Evolutionary conservation across 352 stramenopile species (phyloP), one percentile per base, ranked within the genome.

Genomic region (Phytopythium oedochilum): DNA sequence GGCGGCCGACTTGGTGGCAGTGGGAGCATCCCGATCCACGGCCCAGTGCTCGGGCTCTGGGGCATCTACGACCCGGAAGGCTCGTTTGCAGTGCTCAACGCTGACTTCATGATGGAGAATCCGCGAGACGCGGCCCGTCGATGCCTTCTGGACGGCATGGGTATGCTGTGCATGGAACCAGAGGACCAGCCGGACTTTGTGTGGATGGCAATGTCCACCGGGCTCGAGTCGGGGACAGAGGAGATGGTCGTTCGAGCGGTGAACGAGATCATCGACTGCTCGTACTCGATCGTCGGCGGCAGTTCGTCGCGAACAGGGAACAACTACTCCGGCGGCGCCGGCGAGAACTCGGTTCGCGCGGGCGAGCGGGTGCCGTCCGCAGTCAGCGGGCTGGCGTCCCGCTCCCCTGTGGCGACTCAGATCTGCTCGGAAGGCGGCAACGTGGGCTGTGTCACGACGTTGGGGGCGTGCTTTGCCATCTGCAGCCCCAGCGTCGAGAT

Each of bases 31-130:
- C 56, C 34, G 48, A 39, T 56, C 44, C 40, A 69, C 8, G 66
- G 72, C 1, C 68, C 80, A 10, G 78, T 59, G 8, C 55, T 94
- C 12, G 83, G 73, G 0, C 59, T 94, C 7, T 94, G 84, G 84
- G 84, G 84, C 28, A 89, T 94, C 50, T 92, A 72, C 57, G 84
- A 94, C 51, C 78, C 80, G 2, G 83, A 92, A 66, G 84, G 84
- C 36, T 90, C 75, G 0, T 94, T 91, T 61, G 71, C 83, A 8
- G 82, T 92, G 25, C 64, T 91, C 23, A 90, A 88, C 59, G 80
- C 74, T 11, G 73, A 88, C 53, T 67, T 94, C 23, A 61, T 67
- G 29, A 59, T 44, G 9, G 78, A 91, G 38, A 78, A 64, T 5
- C 76, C 82, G 23, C 75, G 79, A n/a, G 80, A 89, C 18, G 82